Percentiles rank a stretch among this genome's conserved stretches.
Evolutionary conservation across 179 eudicot genomes (phyloP).

Genomic region (Heliamphora pulchella): DNA sequence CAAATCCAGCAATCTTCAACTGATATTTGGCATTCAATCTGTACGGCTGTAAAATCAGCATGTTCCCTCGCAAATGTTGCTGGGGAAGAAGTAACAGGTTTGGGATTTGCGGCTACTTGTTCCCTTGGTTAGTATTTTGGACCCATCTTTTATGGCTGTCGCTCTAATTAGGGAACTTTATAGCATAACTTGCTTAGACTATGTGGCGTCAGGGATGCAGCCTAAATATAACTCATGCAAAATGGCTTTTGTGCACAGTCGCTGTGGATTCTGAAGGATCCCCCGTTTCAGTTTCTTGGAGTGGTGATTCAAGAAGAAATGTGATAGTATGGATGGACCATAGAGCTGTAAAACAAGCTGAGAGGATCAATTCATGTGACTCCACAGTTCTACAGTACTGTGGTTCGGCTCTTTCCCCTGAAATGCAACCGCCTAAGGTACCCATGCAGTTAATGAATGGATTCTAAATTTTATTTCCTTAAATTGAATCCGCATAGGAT

Average conservation of each 20-base stretch:
- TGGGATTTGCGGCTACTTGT: slow-evolving; percentile 98
- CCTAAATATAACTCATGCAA: slow-evolving; percentile 9
- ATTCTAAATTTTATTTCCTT: not conserved
- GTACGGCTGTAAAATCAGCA: slow-evolving; percentile 86
- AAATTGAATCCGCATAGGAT: not conserved
- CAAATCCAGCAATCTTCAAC: slow-evolving; percentile 90
- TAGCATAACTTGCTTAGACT: not conserved
- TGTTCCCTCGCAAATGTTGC: slow-evolving; percentile 69
- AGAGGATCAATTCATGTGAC: slow-evolving; percentile 72
- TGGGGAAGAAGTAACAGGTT: slow-evolving; percentile 66
- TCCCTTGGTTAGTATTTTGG: slow-evolving; percentile 70
- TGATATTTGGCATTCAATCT: slow-evolving; percentile 96
- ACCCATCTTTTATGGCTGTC: not conserved
- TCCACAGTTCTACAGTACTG: slow-evolving; percentile 93
- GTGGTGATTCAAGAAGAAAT: slow-evolving; percentile 95
- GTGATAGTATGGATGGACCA: slow-evolving; percentile 99
- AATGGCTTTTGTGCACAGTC: slow-evolving; percentile 44
- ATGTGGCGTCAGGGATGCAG: not conserved
- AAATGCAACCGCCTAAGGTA: slow-evolving; percentile 99
- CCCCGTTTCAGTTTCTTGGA: slow-evolving; percentile 95
- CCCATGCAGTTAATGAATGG: slow-evolving; percentile 5
- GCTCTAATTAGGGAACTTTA: not conserved
- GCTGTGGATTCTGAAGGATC: slow-evolving; percentile 88
- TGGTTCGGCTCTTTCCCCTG: slow-evolving; percentile 95
- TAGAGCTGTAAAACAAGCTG: slow-evolving; percentile 98